Base-by-base conservation (phyloP, 495 filamentous ascomycete species). In the Podospora pseudoanserina region DNA sequence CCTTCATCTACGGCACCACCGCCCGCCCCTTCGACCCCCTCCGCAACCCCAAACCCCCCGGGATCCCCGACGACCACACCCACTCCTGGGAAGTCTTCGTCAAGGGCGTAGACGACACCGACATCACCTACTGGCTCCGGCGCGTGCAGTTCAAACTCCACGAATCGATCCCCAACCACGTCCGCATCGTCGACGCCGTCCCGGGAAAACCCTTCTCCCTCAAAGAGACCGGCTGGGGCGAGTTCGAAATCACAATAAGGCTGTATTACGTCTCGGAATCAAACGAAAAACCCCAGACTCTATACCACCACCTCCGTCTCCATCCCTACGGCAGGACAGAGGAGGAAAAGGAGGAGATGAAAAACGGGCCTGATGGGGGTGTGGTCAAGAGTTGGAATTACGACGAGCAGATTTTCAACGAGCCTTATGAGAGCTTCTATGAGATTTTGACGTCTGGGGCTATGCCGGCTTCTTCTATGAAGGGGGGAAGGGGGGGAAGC, bases 121-220 rank as follows among this genome's bases (percentile, higher is more conserved):
- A 96, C 80, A 90, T 97, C 73, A 92, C 91, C 63, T 93, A 95
- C 81, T 99, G 95, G 91, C 86, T 98, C 70, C 92, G 93, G 66
- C 95, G 97, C 74, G 95, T 97, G 4, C 92, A 96, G 77, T 98
- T 99, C 84, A 97, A 97, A 76, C 86, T 99, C 4, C 93, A 97
- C 83, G 93, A 97, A 74, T 95, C 93, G 5, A 97, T 97, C 77
- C 86, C 91, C 49, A 94, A 97, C 75, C 89, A 90, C 69, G 83
- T 94, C 2, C 91, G 95, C 68, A 92, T 77, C 70, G 74, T 86
- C 71, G 85, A 85, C 74, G 85, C 90, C 59, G 79, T 81, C 77
- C 93, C 81, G 84, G 84, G 86, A 59, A 88, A 88, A 30, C 90
- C 94, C 30, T 98, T 97, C 77, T 86, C 91, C 76, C 90, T 98